Conservation (phyloP, 129 eudicot genomes). For the Centrapalus pauciflorus region DNA sequence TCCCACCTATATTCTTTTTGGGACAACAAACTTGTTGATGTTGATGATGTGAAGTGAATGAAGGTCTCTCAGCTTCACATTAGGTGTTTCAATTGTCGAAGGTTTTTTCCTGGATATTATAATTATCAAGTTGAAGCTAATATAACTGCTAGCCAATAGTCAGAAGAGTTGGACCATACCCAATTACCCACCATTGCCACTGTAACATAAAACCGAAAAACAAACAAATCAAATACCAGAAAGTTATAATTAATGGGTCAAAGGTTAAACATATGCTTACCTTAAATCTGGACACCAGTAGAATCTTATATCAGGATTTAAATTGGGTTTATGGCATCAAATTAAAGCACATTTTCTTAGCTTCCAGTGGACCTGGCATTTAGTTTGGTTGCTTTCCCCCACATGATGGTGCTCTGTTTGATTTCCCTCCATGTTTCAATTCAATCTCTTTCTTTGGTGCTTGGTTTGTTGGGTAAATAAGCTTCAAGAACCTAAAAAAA, state of each 20-base stretch:
- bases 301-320: not conserved
- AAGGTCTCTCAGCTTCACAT: not conserved
- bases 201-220: not conserved
- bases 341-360: not conserved
- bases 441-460: not conserved
- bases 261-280: not conserved
- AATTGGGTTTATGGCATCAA: not conserved
- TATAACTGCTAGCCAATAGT: not conserved
- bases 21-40: not conserved
- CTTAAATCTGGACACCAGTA: not conserved
- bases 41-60: not conserved
- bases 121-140: not conserved
- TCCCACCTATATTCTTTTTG: not conserved
- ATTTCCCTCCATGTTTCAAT: too few relatives aligned
- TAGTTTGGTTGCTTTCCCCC: not conserved
- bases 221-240: not conserved
- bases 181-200: not conserved
- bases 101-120: not conserved
- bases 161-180: not conserved
- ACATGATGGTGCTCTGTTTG: not conserved
- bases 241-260: not conserved
- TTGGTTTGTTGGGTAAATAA: not conserved
- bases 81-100: not conserved
- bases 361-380: not conserved
- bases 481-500: not conserved